Percentiles rank a stretch among this genome's conserved stretches.
These are phyloP conservation scores for Heracleum sosnowskyi DNA, from an alignment of 129 eudicot genomes.

Conservation along the genomic window DNA sequence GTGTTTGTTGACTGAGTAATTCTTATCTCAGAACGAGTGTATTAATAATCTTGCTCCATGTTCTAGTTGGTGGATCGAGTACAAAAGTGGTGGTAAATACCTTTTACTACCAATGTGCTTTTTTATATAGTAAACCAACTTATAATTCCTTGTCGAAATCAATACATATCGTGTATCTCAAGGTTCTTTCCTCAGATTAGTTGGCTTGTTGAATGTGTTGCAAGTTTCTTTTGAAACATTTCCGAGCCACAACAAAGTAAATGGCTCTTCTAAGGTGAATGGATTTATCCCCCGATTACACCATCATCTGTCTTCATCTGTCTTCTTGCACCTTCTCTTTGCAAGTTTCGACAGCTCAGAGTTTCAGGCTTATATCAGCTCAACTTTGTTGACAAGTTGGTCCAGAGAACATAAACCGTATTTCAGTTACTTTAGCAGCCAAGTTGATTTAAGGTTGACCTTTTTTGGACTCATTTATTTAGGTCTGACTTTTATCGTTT, in stretches of 20 bases:
- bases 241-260: neutral
- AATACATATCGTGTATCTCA: neutral
- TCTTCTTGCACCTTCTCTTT: neutral
- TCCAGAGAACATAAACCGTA: neutral
- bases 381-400: neutral
- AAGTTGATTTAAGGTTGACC: neutral
- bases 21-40: neutral
- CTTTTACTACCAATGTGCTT: neutral
- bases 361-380: neutral
- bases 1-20: neutral
- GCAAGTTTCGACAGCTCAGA: neutral
- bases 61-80: neutral
- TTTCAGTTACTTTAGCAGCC: neutral
- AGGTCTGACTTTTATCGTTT: too few species aligned
- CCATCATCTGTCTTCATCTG: neutral
- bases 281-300: neutral
- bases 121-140: neutral
- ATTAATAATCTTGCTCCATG: neutral
- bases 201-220: neutral
- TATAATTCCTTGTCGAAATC: neutral
- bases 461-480: too few species aligned
- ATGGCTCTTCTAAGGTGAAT: neutral
- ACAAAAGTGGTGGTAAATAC: neutral
- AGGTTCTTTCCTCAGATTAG: neutral
- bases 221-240: neutral